Base-by-base conservation (phyloP, 805 yeast species). In the Nakazawaea sp. region DNA sequence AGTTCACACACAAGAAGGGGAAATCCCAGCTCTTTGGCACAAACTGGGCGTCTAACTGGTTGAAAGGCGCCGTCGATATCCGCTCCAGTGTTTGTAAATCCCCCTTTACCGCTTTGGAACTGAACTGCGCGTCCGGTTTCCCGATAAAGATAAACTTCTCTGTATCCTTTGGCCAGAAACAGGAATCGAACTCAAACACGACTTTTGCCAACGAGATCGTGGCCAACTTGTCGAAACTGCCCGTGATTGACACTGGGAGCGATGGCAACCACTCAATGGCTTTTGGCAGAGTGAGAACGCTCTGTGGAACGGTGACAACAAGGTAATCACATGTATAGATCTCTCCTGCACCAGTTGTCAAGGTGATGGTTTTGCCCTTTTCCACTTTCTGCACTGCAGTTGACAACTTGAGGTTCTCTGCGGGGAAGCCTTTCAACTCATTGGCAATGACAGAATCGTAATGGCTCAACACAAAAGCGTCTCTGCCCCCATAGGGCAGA, bases 261-360 rank as follows among this genome's bases (percentile, higher is more conserved):
- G 48, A 40, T 1, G 74, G 73, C 3, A 20, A 40, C 36, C 62
- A 61, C 30, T 53, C 49, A 25, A 60, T 59, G 2, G 59, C 53
- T 64, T 13, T 26, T 33, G 20, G 56, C 31, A 70, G 51, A 30
- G 62, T 57, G 27, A 75, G 54, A 7, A 74, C 55, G 36, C 76
- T 68, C 42, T 67, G 61, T 2, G 81, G 81, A 5, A 68, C 68
- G 1, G 78, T 62, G 11, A 72, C 68, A 11, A 74, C 53, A 18
- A 70, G 35, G 46, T 70, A 69, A 27, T 70, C 64, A 36, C 58
- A 50, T 1, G 32, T 43, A 38, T 35, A 52, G 1, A 12, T n/a
- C 2, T 30, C 19, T 2, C 55, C 56, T 16, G 34, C 41, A 1
- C 33, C 38, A 6, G 55, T 51, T 4, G 38, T 26, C 18, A 52